These are phyloP conservation scores for Boletus sp. DNA, from an alignment of 768 basidiomycete species.

Conservation along the genomic window DNA sequence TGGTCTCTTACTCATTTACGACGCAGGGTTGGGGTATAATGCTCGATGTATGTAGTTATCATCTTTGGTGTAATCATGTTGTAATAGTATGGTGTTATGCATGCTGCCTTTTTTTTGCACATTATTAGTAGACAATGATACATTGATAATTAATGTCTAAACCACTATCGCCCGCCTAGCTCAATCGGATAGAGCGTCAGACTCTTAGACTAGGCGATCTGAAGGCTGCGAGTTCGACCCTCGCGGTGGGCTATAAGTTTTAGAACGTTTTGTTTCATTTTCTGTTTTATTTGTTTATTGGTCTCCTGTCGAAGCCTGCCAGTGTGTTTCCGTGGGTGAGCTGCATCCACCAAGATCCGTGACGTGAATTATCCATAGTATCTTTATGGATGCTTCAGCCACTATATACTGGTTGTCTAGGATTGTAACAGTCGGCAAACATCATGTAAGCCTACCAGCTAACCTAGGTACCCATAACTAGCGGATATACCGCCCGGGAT, in stretches of 20 bases:
- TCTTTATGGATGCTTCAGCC: neutral
- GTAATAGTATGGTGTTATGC: constrained; percentile 2
- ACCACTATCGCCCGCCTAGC: constrained; percentile 48
- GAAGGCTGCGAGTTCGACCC: constrained; percentile 65
- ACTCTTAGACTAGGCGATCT: constrained; percentile 55
- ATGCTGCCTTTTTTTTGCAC: neutral
- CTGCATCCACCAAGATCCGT: neutral
- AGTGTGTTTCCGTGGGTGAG: neutral
- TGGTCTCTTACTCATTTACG: neutral
- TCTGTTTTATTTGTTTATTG: neutral
- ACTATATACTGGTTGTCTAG: neutral
- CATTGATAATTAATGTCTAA: neutral
- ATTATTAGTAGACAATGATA: neutral
- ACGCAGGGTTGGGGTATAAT: constrained; percentile 31
- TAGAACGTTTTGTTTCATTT: neutral
- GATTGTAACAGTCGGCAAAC: neutral
- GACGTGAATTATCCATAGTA: neutral
- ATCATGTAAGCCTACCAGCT: too few species aligned
- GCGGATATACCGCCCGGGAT: too few species aligned
- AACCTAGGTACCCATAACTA: too few species aligned
- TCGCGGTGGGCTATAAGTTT: constrained; percentile 51
- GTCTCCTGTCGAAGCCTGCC: neutral
- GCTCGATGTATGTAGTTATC: neutral
- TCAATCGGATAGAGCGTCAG: constrained; percentile 69
- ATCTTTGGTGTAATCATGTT: neutral